phyloP scores from a whole-genome alignment of 306 rosid species.

The Castanea mollissima region DNA sequence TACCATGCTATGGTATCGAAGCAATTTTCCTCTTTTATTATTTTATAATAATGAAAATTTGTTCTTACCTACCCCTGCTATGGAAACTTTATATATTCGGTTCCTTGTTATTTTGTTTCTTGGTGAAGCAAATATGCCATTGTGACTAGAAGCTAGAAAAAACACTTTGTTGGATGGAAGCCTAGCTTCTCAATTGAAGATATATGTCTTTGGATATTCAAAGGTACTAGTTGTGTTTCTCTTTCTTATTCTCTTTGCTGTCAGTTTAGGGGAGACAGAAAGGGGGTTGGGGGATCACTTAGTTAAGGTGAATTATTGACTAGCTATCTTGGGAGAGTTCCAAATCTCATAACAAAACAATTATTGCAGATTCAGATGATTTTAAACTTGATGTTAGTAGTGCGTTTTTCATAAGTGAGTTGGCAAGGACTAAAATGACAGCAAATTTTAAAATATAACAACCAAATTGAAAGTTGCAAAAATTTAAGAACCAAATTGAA shows the following conservation, averaged over 20 bases:
- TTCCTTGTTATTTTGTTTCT: constrained; percentile 17
- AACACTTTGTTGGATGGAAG: constrained; percentile 93
- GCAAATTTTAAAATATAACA: no score
- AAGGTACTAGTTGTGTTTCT: constrained; percentile 48
- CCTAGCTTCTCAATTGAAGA: constrained; percentile 74
- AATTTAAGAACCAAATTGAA: no score
- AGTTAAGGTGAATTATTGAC: not conserved
- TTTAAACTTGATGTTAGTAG: not conserved
- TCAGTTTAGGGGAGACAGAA: not conserved
- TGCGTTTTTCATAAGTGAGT: no score
- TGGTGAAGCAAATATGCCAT: constrained; percentile 90
- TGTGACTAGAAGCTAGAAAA: constrained; percentile 91
- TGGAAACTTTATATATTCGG: not conserved
- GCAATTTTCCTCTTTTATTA: not conserved
- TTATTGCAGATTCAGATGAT: not conserved
- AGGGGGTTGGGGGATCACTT: not conserved
- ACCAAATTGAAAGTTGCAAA: no score
- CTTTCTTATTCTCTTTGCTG: constrained; percentile 3
- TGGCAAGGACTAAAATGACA: no score
- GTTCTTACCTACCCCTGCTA: constrained; percentile 4
- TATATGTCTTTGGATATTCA: constrained; percentile 96
- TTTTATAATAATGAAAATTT: not conserved
- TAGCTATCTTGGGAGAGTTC: not conserved
- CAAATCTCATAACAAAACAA: not conserved
- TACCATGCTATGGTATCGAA: constrained; percentile 84